Percentiles rank a stretch among this genome's conserved stretches.
These are phyloP conservation scores for Cinnamomum chago DNA, from an alignment of 164 flowering plant species.

Conservation along the genomic window DNA sequence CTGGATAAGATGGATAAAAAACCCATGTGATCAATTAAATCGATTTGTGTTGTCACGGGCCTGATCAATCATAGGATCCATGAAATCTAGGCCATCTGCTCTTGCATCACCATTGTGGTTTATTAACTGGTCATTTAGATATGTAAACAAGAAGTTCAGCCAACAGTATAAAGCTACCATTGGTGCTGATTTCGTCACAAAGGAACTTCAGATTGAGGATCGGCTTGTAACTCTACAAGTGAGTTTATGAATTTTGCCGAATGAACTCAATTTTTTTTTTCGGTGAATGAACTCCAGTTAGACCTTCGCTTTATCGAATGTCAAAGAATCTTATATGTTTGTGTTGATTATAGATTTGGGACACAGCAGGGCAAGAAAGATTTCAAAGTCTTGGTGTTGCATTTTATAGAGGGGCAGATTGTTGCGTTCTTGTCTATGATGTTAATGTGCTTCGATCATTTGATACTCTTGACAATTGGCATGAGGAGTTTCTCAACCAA, in stretches of 20 bases:
- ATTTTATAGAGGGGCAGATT: constrained; percentile 93
- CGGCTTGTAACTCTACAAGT: constrained; percentile 83
- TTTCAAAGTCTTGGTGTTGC: constrained; percentile 98
- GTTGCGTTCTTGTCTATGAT: constrained; percentile 95
- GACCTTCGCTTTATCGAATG: not conserved
- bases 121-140: constrained; percentile 47
- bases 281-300: not conserved
- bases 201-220: constrained; percentile 87
- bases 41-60: no score
- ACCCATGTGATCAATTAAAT: no score
- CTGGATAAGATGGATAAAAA: no score
- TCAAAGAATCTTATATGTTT: not conserved
- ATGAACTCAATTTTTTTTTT: not conserved
- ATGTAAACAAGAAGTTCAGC: constrained; percentile 85
- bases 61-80: no score
- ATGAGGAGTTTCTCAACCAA: constrained; percentile 94
- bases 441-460: constrained; percentile 85
- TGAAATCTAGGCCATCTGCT: not conserved
- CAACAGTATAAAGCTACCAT: constrained; percentile 96
- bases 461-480: constrained; percentile 89
- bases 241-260: not conserved
- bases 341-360: constrained; percentile 71
- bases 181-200: constrained; percentile 92
- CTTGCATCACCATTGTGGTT: not conserved
- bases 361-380: constrained; percentile 98